Conservation (phyloP, 2,329 filamentous ascomycete genomes). For the Orbilia javanica region DNA sequence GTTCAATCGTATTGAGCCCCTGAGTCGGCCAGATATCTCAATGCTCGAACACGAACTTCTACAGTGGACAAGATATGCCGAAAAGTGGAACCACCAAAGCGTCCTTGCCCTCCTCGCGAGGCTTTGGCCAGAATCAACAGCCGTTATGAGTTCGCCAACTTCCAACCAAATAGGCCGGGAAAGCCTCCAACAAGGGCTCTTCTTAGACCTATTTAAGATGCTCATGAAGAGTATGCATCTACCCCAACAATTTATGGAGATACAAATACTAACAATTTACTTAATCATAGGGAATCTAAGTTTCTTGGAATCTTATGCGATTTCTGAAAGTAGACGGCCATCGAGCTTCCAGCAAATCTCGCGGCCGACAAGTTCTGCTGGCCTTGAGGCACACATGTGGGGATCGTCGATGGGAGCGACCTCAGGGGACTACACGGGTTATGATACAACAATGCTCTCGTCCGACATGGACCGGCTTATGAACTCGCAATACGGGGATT, state of each 20-base stretch:
- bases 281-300: conserved; percentile 28
- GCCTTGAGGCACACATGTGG: conserved; percentile 49
- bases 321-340: conserved; percentile 34
- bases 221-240: conserved; percentile 40
- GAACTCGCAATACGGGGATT: conserved; percentile 33
- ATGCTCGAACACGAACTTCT: conserved; percentile 41
- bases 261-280: background rate
- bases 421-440: conserved; percentile 29
- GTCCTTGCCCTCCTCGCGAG: conserved; percentile 40
- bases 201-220: conserved; percentile 46
- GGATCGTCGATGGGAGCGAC: conserved; percentile 41
- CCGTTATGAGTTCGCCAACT: conserved; percentile 37
- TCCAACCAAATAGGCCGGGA: conserved; percentile 42
- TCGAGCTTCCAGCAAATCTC: conserved; percentile 43
- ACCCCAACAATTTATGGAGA: background rate
- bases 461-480: conserved; percentile 55
- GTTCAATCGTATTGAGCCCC: conserved; percentile 47
- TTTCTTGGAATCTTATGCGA: conserved; percentile 42
- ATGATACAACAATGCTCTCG: conserved; percentile 52
- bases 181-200: conserved; percentile 50
- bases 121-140: conserved; percentile 45
- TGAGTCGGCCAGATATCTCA: conserved; percentile 38
- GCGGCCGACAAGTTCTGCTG: conserved; percentile 46
- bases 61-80: conserved; percentile 49
- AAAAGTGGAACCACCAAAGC: conserved; percentile 52